phyloP scores from a whole-genome alignment of 148 eudicot species.

The Spergularia bocconei region DNA sequence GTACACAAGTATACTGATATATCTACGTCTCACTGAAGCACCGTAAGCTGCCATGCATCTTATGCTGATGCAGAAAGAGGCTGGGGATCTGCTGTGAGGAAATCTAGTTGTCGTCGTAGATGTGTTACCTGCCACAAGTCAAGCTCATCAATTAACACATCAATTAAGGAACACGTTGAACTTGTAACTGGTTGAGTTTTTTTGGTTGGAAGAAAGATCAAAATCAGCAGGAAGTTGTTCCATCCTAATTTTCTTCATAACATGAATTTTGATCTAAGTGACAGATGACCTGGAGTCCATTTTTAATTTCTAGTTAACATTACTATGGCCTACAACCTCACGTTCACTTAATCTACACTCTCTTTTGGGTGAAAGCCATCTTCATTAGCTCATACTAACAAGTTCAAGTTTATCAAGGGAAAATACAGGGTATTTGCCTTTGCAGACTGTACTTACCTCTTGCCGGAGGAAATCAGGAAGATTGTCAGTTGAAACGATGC shows the following conservation, averaged over 20 bases:
- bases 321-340: too few relatives aligned
- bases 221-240: too few relatives aligned
- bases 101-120: slow-evolving; percentile 36
- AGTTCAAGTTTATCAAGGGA: background rate
- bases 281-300: too few relatives aligned
- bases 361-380: background rate
- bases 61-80: slow-evolving; percentile 4
- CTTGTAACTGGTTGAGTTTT: background rate
- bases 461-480: slow-evolving; percentile 39
- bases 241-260: too few relatives aligned
- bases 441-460: slow-evolving; percentile 32
- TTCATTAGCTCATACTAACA: background rate
- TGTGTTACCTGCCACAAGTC: slow-evolving; percentile 38
- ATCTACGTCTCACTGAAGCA: background rate
- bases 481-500: slow-evolving; percentile 27
- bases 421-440: background rate
- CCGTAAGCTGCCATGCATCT: background rate
- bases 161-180: background rate
- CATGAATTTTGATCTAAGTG: too few relatives aligned
- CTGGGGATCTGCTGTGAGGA: slow-evolving; percentile 25
- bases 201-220: too few relatives aligned
- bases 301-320: too few relatives aligned
- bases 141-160: background rate
- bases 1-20: too few relatives aligned
- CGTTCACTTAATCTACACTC: too few relatives aligned